Percentiles rank a stretch among this genome's conserved stretches.
These are phyloP conservation scores for Serendipita indica DNA, from an alignment of 768 basidiomycete genomes.

Conservation along the genomic window DNA sequence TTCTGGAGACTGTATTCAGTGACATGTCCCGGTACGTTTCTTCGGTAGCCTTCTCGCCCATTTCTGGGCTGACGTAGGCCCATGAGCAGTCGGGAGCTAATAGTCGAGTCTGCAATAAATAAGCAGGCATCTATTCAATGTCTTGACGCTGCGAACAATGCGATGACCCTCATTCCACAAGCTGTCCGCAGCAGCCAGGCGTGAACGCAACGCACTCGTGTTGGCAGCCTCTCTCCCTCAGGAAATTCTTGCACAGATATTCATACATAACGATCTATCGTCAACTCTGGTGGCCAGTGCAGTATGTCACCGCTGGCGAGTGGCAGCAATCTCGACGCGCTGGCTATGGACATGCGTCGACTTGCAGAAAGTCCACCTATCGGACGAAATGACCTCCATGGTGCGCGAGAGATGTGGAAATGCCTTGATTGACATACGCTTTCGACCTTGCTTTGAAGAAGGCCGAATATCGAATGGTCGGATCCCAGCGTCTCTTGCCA, in stretches of 20 bases:
- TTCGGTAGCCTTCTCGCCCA: too few species aligned
- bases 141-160: background rate
- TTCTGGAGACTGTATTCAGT: too few species aligned
- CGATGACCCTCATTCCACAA: background rate
- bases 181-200: background rate
- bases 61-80: too few species aligned
- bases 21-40: too few species aligned
- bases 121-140: background rate
- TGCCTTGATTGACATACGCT: background rate
- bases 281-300: background rate
- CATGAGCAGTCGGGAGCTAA: too few species aligned
- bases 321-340: background rate
- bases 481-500: background rate
- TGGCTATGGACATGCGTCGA: background rate
- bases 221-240: background rate
- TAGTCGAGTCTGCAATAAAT: background rate
- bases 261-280: background rate
- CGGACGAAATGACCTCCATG: too few species aligned
- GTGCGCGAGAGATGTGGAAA: background rate
- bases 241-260: background rate
- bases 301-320: background rate
- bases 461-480: background rate
- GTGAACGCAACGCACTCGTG: background rate
- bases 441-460: background rate
- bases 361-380: background rate